Conservation (phyloP, 2,329 filamentous ascomycete genomes). For the Phyllosticta citriasiana region DNA sequence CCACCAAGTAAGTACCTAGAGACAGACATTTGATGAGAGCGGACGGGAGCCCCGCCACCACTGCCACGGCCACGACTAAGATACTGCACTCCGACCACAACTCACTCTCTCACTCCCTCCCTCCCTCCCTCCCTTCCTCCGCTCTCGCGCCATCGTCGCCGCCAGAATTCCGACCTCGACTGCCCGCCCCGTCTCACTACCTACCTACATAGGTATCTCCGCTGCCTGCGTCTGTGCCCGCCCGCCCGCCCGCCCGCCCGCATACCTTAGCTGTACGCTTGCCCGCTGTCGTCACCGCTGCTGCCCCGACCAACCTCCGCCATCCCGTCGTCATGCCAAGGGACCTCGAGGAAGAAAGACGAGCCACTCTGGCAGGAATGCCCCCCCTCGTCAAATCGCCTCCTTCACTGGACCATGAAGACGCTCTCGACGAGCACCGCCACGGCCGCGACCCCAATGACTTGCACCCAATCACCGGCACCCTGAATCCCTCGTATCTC, state of each 20-base stretch:
- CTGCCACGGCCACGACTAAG: neutral
- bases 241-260: too few species aligned
- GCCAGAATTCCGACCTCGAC: neutral
- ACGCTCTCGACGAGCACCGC: slow-evolving; percentile 15
- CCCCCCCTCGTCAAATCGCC: slow-evolving; percentile 25
- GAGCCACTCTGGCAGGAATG: slow-evolving; percentile 23
- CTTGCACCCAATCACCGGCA: slow-evolving; percentile 63
- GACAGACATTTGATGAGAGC: too few species aligned
- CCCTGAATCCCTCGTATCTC: slow-evolving; percentile 57
- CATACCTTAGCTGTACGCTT: neutral
- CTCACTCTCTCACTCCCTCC: neutral
- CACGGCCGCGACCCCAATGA: slow-evolving; percentile 33
- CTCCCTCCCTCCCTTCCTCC: neutral
- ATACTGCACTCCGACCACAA: neutral
- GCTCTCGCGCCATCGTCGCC: neutral
- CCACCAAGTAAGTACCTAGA: too few species aligned
- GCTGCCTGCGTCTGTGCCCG: neutral
- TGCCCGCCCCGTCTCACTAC: neutral
- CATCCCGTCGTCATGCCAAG: slow-evolving; percentile 28
- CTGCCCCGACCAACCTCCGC: neutral
- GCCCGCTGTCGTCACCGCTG: neutral
- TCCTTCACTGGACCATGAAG: neutral
- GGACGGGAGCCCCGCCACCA: neutral
- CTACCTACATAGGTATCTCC: neutral
- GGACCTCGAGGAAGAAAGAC: slow-evolving; percentile 29